Evolutionary conservation across 805 yeast genomes (phyloP).

Genomic region (Candida corydali): DNA sequence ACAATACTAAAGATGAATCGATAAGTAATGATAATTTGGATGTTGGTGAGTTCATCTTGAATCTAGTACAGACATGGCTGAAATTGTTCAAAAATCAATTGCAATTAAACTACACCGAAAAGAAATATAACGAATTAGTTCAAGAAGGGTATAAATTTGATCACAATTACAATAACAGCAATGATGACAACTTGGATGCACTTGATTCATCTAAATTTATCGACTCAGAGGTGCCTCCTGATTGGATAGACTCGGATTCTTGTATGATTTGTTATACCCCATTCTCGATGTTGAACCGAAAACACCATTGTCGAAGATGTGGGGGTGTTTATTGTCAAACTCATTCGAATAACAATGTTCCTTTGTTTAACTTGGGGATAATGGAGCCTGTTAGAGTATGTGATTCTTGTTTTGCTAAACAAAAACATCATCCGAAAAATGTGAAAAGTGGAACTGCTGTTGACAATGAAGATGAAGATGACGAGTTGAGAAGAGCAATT

Average conservation of each 20-base stretch:
- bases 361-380: constrained; percentile 82
- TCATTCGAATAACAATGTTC: constrained; percentile 70
- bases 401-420: constrained; percentile 63
- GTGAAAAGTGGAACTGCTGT: neutral
- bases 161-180: constrained; percentile 20
- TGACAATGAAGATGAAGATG: constrained; percentile 54
- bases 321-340: constrained; percentile 90
- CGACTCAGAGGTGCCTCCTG: constrained; percentile 92
- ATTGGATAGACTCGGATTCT: constrained; percentile 93
- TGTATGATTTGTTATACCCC: constrained; percentile 89
- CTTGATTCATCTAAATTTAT: constrained; percentile 52
- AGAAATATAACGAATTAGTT: constrained; percentile 55
- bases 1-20: constrained; percentile 30
- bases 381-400: constrained; percentile 89
- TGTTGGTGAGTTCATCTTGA: constrained; percentile 59
- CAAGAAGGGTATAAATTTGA: constrained; percentile 70
- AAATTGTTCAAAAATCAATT: constrained; percentile 64
- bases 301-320: constrained; percentile 96
- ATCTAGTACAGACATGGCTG: constrained; percentile 73
- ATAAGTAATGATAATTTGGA: constrained; percentile 15
- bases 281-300: constrained; percentile 79
- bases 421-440: constrained; percentile 1
- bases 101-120: constrained; percentile 61
- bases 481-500: constrained; percentile 72
- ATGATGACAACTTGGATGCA: neutral